Percentiles rank a stretch among this genome's conserved stretches.
phyloP scores from a whole-genome alignment of 805 yeast genomes.

The Starmerella sirachaensis region DNA sequence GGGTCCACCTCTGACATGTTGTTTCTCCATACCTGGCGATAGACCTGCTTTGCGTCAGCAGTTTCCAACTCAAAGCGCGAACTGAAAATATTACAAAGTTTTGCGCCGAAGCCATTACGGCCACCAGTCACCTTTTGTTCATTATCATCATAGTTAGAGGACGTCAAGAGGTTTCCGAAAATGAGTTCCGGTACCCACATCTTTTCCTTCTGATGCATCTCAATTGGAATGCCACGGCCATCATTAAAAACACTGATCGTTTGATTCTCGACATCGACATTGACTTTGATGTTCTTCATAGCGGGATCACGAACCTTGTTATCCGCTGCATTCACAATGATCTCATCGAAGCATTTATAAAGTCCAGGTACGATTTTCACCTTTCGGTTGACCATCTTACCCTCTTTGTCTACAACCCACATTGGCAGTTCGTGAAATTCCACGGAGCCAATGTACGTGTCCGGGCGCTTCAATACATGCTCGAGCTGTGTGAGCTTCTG shows the following conservation, averaged over 20 bases:
- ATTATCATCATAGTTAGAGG: constrained; percentile 91
- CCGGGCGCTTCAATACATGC: constrained; percentile 94
- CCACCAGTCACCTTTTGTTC: constrained; percentile 97
- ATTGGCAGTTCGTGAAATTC: constrained; percentile 66
- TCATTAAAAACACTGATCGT: constrained; percentile 75
- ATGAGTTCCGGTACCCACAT: constrained; percentile 93
- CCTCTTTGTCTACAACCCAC: constrained; percentile 73
- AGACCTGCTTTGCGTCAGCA: constrained; percentile 62
- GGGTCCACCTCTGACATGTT: constrained; percentile 72
- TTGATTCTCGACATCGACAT: constrained; percentile 62
- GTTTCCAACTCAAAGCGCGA: constrained; percentile 80
- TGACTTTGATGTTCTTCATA: constrained; percentile 80
- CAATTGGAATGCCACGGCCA: constrained; percentile 91
- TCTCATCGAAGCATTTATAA: constrained; percentile 93
- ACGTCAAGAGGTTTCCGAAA: constrained; percentile 87
- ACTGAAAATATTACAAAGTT: constrained; percentile 89
- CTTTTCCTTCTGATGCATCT: constrained; percentile 78
- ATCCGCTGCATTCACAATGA: constrained; percentile 95
- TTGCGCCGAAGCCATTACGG: constrained; percentile 97
- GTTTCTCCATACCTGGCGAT: constrained; percentile 73
- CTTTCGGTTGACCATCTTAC: constrained; percentile 39
- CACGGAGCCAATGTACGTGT: constrained; percentile 91
- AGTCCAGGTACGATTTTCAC: constrained; percentile 90
- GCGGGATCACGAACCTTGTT: constrained; percentile 88
- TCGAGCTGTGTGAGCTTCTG: constrained; percentile 91